Percentiles rank a stretch among this genome's conserved stretches.
Conservation (phyloP, 495 filamentous ascomycete species). For the Trichoderma orchidacearum region DNA sequence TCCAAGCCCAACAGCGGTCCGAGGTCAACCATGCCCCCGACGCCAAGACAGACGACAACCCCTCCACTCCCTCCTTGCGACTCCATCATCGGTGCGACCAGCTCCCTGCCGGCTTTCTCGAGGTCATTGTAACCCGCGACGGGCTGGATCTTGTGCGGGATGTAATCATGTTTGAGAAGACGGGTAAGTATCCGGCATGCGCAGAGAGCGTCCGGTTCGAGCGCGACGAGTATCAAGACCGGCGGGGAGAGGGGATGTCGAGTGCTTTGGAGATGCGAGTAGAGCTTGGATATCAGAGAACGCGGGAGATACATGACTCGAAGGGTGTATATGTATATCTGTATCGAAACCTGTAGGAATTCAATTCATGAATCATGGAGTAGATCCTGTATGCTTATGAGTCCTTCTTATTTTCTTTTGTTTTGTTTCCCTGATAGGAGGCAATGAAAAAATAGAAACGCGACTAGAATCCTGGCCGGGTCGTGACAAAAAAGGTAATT, state of each 20-base stretch:
- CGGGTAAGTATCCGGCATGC: conserved; percentile 86
- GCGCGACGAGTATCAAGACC: conserved; percentile 82
- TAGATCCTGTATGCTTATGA: neutral
- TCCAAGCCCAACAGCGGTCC: conserved; percentile 57
- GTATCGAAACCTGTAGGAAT: neutral
- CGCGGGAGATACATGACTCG: conserved; percentile 84
- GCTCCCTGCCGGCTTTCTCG: conserved; percentile 55
- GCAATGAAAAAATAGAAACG: neutral
- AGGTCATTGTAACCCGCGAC: conserved; percentile 88
- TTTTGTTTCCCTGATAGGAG: neutral
- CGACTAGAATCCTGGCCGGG: neutral
- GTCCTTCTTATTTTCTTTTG: neutral
- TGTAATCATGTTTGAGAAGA: conserved; percentile 89
- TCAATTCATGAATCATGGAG: neutral
- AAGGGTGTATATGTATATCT: conserved; percentile 12
- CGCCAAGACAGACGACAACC: conserved; percentile 81
- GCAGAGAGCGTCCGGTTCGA: conserved; percentile 92
- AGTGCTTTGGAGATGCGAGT: conserved; percentile 68
- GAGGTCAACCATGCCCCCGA: conserved; percentile 82
- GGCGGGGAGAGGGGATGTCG: conserved; percentile 75
- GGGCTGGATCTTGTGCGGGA: conserved; percentile 95
- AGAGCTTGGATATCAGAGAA: conserved; percentile 74
- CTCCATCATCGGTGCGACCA: conserved; percentile 72
- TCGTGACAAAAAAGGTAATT: neutral
- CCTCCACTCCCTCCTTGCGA: conserved; percentile 68